These are phyloP conservation scores for Paecilomyces sp. DNA, from an alignment of 2,329 filamentous ascomycete species.

Conservation along the genomic window DNA sequence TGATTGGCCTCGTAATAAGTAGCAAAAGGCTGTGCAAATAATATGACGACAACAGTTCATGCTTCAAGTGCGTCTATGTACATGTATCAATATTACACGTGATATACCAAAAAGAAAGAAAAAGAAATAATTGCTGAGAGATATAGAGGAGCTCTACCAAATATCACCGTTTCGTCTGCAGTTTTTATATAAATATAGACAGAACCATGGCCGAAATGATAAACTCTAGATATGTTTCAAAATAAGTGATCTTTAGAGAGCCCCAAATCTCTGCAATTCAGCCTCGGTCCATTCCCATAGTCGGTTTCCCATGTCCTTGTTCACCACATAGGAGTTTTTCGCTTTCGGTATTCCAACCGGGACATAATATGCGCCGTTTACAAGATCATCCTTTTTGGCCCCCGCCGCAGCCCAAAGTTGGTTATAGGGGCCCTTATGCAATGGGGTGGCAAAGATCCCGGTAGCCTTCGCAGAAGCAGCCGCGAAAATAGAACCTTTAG, in stretches of 20 bases:
- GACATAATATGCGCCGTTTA: conserved; percentile 22
- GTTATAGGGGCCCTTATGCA: conserved; percentile 16
- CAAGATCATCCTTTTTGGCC: conserved; percentile 15
- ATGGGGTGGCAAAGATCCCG: conserved; percentile 11
- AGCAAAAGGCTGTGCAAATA: no score
- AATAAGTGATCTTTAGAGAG: background rate
- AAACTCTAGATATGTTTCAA: background rate
- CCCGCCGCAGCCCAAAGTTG: conserved; percentile 24
- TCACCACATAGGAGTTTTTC: background rate
- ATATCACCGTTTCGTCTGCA: no score
- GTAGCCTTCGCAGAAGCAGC: background rate
- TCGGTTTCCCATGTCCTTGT: background rate
- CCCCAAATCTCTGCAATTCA: background rate
- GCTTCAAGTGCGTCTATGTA: no score
- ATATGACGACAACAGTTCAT: no score
- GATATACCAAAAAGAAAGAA: no score
- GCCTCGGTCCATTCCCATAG: background rate
- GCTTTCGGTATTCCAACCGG: conserved; percentile 19
- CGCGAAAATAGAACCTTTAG: conserved; percentile 1
- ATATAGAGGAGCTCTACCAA: no score
- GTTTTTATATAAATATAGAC: background rate
- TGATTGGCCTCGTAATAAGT: no score
- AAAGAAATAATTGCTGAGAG: no score
- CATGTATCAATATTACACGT: no score
- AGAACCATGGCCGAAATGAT: no score